Conservation (phyloP, 2,329 filamentous ascomycete genomes). For the Xylariaceae sp. region DNA sequence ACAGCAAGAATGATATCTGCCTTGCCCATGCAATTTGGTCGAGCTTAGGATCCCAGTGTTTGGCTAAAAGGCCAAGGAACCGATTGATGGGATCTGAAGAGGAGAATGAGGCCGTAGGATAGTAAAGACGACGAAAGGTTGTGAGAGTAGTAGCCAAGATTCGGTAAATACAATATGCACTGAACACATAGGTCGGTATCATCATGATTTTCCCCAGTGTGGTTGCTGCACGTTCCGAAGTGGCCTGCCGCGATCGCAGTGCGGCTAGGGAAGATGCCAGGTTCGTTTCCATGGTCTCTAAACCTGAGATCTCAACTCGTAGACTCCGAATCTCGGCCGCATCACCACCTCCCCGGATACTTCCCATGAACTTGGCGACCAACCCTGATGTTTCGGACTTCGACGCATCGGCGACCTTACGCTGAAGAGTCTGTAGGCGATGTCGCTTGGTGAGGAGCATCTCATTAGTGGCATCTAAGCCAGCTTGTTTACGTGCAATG, state of each 20-base stretch:
- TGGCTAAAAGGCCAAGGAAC: constrained; percentile 70
- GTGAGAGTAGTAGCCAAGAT: constrained; percentile 67
- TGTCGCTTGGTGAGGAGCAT: constrained; percentile 73
- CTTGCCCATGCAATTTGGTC: constrained; percentile 80
- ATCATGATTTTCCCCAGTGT: constrained; percentile 59
- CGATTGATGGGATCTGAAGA: constrained; percentile 79
- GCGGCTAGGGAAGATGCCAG: constrained; percentile 60
- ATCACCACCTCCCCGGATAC: constrained; percentile 60
- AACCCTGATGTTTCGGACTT: constrained; percentile 51
- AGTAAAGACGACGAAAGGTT: constrained; percentile 55
- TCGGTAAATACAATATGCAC: constrained; percentile 79
- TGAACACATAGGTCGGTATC: constrained; percentile 62
- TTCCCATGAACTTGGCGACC: constrained; percentile 68
- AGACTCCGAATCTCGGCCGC: constrained; percentile 56
- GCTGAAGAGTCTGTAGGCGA: constrained; percentile 63
- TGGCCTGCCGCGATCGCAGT: constrained; percentile 57
- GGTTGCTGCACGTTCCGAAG: constrained; percentile 63
- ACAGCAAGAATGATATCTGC: constrained; percentile 78
- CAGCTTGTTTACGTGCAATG: constrained; percentile 70
- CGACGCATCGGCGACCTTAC: constrained; percentile 45
- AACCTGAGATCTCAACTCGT: constrained; percentile 69
- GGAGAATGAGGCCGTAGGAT: constrained; percentile 50
- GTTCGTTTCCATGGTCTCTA: constrained; percentile 73
- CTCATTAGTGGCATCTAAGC: constrained; percentile 71
- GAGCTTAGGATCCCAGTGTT: constrained; percentile 77